Evolutionary conservation across 441 rosid genomes (phyloP).

Genomic region (Melastoma candidum): DNA sequence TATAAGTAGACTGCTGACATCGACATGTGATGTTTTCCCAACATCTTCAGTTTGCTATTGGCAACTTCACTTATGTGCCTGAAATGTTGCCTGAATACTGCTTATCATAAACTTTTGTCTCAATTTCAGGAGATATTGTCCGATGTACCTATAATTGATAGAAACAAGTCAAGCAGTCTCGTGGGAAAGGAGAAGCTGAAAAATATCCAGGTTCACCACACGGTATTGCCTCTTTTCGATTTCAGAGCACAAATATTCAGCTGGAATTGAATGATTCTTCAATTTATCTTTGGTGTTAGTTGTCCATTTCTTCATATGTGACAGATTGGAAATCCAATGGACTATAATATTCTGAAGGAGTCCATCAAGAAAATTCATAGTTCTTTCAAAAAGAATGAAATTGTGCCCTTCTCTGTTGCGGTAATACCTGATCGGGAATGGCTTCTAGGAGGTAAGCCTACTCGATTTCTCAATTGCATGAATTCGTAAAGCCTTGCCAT

Average conservation of each 20-base stretch:
- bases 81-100: no score
- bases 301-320: constrained; percentile 11
- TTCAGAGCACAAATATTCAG: constrained; percentile 2
- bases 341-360: constrained; percentile 64
- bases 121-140: constrained; percentile 76
- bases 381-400: constrained; percentile 37
- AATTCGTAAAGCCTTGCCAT: constrained; percentile 1
- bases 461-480: constrained; percentile 4
- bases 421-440: constrained; percentile 81
- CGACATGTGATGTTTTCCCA: no score
- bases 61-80: no score
- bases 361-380: constrained; percentile 44
- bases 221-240: constrained; percentile 32
- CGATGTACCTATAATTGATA: constrained; percentile 71
- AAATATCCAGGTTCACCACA: constrained; percentile 52
- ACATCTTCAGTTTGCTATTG: no score
- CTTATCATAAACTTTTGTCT: no score
- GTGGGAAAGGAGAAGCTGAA: constrained; percentile 37
- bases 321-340: constrained; percentile 88
- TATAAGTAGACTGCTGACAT: no score
- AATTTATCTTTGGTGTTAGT: constrained; percentile 7
- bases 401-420: constrained; percentile 65
- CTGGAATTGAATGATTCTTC: constrained; percentile 1
- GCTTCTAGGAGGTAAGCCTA: constrained; percentile 56
- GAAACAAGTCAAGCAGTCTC: constrained; percentile 32